Conservation (phyloP, 108 stramenopile genomes). For the Cyclotella kingstonii region DNA sequence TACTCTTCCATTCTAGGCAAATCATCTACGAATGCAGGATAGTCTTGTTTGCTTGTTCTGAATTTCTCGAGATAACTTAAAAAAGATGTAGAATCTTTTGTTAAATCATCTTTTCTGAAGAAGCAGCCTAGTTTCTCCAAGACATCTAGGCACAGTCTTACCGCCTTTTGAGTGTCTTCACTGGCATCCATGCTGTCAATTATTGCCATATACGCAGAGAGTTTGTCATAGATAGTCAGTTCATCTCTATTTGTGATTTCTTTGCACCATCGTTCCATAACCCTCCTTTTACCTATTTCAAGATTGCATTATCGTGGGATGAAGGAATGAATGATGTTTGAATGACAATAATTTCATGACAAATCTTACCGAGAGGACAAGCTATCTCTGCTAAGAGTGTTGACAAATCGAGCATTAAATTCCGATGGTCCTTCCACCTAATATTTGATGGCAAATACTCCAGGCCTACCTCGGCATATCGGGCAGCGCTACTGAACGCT, state of each 20-base stretch:
- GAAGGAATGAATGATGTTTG: neutral
- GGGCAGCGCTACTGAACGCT: conserved; percentile 2
- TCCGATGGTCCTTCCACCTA: conserved; percentile 8
- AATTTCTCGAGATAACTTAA: neutral
- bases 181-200: neutral
- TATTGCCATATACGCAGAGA: conserved; percentile 1
- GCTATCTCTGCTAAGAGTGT: conserved; percentile 5
- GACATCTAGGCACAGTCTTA: conserved; percentile 2
- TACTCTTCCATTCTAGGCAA: conserved; percentile 17
- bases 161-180: neutral
- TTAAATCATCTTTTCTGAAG: neutral
- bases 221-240: conserved; percentile 3
- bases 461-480: conserved; percentile 6
- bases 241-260: conserved; percentile 11
- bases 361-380: conserved; percentile 6
- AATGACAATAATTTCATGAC: neutral
- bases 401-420: conserved; percentile 12
- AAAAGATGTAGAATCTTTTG: neutral
- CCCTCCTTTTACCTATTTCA: conserved; percentile 3
- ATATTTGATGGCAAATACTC: conserved; percentile 3
- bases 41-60: neutral
- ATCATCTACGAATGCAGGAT: neutral
- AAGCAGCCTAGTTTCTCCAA: conserved; percentile 4
- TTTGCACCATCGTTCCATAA: conserved; percentile 15
- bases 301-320: neutral